phyloP scores from a whole-genome alignment of 176 grass and related monocot genomes.

The Pontederia crassipes region DNA sequence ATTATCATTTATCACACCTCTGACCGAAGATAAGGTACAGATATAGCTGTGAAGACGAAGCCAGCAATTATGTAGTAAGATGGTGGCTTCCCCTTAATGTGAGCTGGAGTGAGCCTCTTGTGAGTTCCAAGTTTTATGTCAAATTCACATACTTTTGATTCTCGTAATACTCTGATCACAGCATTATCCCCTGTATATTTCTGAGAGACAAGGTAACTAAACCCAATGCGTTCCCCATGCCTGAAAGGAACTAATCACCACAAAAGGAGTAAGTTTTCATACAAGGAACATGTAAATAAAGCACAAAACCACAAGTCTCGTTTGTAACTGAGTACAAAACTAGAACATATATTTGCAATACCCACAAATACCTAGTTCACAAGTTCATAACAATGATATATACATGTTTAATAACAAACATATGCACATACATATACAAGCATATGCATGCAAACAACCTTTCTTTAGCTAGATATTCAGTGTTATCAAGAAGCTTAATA shows the following conservation, averaged over 20 bases:
- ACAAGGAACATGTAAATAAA: background rate
- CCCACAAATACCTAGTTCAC: background rate
- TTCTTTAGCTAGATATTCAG: too few species aligned
- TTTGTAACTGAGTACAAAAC: background rate
- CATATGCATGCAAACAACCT: too few species aligned
- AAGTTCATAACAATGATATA: too few species aligned
- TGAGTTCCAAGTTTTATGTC: constrained; percentile 81
- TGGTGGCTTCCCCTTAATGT: constrained; percentile 76
- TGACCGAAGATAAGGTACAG: constrained; percentile 92
- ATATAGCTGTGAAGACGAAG: constrained; percentile 73
- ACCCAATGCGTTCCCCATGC: constrained; percentile 96
- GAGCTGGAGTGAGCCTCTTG: constrained; percentile 84
- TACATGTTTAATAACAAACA: too few species aligned
- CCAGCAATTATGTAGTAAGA: constrained; percentile 99
- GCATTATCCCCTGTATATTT: constrained; percentile 97
- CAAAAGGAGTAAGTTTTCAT: constrained; percentile 14
- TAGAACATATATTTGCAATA: background rate
- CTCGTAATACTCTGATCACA: constrained; percentile 60
- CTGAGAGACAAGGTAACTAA: constrained; percentile 93
- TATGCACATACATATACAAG: too few species aligned
- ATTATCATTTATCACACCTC: constrained; percentile 40
- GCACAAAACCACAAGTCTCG: background rate
- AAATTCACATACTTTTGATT: constrained; percentile 65
- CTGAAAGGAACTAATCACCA: constrained; percentile 81
- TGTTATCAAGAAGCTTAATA: too few species aligned